phyloP scores from a whole-genome alignment of 345 rosid genomes.

The Capsella bursapastoris region DNA sequence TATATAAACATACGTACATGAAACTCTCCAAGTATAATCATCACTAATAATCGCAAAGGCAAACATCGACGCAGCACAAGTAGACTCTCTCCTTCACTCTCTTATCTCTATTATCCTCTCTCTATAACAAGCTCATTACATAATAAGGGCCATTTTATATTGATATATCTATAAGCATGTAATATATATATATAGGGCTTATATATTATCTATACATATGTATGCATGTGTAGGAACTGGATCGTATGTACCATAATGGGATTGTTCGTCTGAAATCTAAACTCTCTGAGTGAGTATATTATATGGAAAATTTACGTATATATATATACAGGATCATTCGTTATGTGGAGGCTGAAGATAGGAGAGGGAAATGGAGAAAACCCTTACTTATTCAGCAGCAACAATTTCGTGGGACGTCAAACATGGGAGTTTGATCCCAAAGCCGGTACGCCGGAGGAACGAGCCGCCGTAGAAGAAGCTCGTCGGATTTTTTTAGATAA shows the following conservation, averaged over 20 bases:
- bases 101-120: too few relatives aligned
- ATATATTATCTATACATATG: not conserved
- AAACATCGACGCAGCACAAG: too few relatives aligned
- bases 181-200: too few relatives aligned
- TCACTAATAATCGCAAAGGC: too few relatives aligned
- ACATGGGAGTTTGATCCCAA: slow-evolving; percentile 56
- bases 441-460: slow-evolving; percentile 53
- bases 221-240: too few relatives aligned
- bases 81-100: too few relatives aligned
- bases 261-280: not conserved
- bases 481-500: slow-evolving; percentile 45
- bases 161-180: too few relatives aligned
- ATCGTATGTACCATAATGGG: not conserved
- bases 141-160: too few relatives aligned
- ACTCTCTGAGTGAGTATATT: not conserved
- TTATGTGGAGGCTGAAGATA: slow-evolving; percentile 60
- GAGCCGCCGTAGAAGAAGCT: slow-evolving; percentile 52
- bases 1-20: too few relatives aligned
- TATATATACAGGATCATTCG: not conserved
- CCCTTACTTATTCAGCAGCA: slow-evolving; percentile 49
- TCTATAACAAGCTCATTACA: too few relatives aligned
- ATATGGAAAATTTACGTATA: not conserved
- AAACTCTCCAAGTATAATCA: too few relatives aligned
- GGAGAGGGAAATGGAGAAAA: slow-evolving; percentile 50
- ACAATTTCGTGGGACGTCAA: slow-evolving; percentile 54